A percentile compares a stretch with the other conserved stretches of the same genome.
Conservation (phyloP, 2,329 filamentous ascomycete genomes). For the Colletotrichum phormii region DNA sequence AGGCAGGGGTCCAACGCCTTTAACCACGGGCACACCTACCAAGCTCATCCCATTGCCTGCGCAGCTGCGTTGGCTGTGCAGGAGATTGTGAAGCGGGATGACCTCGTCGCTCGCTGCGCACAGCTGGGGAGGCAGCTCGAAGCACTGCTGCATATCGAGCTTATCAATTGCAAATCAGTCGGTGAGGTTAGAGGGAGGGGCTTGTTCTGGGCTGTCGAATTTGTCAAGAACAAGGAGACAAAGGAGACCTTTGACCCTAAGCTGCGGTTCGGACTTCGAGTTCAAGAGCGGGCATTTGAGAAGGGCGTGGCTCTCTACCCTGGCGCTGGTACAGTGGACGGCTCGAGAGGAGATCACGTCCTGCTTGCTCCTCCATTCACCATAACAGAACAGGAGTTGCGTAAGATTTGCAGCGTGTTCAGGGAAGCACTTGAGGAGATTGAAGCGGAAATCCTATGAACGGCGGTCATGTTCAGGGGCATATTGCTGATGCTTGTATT, state of each 20-base stretch:
- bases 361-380: constrained; percentile 78
- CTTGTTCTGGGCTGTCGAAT: constrained; percentile 61
- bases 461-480: too few relatives aligned
- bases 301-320: constrained; percentile 54
- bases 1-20: constrained; percentile 54
- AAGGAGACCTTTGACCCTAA: constrained; percentile 50
- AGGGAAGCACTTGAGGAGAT: constrained; percentile 21
- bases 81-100: constrained; percentile 48
- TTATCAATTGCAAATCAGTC: constrained; percentile 48
- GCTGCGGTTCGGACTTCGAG: constrained; percentile 41
- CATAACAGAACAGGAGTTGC: constrained; percentile 51
- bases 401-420: constrained; percentile 18
- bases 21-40: constrained; percentile 42
- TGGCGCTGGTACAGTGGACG: constrained; percentile 69
- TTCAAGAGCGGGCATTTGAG: constrained; percentile 45
- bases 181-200: constrained; percentile 55
- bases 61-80: constrained; percentile 45
- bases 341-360: constrained; percentile 75
- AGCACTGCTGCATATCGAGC: constrained; percentile 40
- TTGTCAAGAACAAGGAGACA: constrained; percentile 52
- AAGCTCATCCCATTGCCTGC: constrained; percentile 43
- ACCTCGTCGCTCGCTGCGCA: constrained; percentile 47
- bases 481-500: not conserved
- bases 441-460: constrained; percentile 11
- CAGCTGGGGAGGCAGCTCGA: constrained; percentile 47